Conservation (phyloP, 2,329 filamentous ascomycete genomes). For the Claviceps sp. region DNA sequence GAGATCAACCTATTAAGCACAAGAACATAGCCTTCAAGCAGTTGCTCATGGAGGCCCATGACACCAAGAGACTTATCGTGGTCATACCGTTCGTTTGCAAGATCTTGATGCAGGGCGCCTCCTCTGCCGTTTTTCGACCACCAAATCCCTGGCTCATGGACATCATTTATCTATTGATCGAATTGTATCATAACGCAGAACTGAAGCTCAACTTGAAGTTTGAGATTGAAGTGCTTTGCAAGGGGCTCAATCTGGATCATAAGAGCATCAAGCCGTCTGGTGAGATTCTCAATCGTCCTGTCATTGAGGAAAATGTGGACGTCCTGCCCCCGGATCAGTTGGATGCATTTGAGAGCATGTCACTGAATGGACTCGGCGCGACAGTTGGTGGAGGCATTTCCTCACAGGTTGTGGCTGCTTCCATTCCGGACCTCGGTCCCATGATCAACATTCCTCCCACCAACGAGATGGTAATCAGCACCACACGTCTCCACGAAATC, state of each 20-base stretch:
- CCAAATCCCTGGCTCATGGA: conserved; percentile 98
- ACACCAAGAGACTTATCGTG: conserved; percentile 79
- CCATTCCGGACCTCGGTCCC: conserved; percentile 71
- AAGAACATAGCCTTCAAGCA: conserved; percentile 97
- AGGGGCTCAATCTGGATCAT: conserved; percentile 80
- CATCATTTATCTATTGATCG: conserved; percentile 78
- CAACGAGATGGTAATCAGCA: conserved; percentile 65
- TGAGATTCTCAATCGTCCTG: conserved; percentile 65
- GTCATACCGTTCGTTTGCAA: conserved; percentile 98
- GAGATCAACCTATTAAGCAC: conserved; percentile 90
- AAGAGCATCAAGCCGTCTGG: conserved; percentile 80
- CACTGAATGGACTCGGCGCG: conserved; percentile 59
- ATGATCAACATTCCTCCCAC: conserved; percentile 69
- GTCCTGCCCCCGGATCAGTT: conserved; percentile 51
- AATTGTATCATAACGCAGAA: conserved; percentile 85
- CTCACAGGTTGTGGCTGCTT: conserved; percentile 61
- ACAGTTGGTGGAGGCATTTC: conserved; percentile 60
- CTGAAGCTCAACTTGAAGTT: conserved; percentile 96
- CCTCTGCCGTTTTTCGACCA: conserved; percentile 79
- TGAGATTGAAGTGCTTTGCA: conserved; percentile 95
- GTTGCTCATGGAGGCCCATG: conserved; percentile 81
- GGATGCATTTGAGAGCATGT: conserved; percentile 73
- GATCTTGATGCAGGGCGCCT: conserved; percentile 70
- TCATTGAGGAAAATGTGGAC: conserved; percentile 48
- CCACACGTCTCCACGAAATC: conserved; percentile 56